phyloP scores from a whole-genome alignment of 2,329 filamentous ascomycete species.

The Cercospora sp. region DNA sequence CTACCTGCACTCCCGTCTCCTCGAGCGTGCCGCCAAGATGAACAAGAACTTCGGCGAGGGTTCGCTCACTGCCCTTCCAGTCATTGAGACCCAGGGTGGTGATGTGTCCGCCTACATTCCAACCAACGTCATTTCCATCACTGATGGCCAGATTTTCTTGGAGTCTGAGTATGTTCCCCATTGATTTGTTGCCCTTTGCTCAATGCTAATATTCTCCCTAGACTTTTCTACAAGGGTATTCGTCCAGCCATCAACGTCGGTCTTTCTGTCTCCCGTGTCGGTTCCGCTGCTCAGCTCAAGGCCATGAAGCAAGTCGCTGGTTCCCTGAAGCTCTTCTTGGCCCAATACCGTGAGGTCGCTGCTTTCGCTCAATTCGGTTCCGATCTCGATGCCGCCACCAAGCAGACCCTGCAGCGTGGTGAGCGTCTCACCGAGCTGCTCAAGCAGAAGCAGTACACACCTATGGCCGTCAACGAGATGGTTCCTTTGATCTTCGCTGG shows the following conservation, averaged over 20 bases:
- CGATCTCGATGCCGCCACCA: conserved; percentile 96
- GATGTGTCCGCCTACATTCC: conserved; percentile 99
- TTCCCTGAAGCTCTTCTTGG: conserved; percentile 99
- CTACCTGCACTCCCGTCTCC: conserved; percentile 98
- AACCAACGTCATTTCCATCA: conserved; percentile 99
- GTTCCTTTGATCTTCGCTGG: conserved; percentile 98
- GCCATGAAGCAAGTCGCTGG: conserved; percentile 99
- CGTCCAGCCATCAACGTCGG: conserved; percentile 99
- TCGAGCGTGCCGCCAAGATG: conserved; percentile 99
- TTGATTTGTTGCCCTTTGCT: too few relatives aligned
- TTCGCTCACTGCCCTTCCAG: conserved; percentile 92
- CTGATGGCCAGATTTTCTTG: conserved; percentile 99
- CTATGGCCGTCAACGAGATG: conserved; percentile 99
- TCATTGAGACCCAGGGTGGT: conserved; percentile 99
- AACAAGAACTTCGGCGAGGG: conserved; percentile 86
- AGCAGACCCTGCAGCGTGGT: conserved; percentile 97
- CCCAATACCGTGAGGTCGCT: conserved; percentile 99
- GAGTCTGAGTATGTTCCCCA: conserved; percentile 56
- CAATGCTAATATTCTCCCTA: background rate
- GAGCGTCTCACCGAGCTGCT: conserved; percentile 98
- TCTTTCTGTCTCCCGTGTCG: conserved; percentile 99
- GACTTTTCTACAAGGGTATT: conserved; percentile 99
- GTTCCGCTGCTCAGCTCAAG: conserved; percentile 98
- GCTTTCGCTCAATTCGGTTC: conserved; percentile 99
- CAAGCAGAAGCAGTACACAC: conserved; percentile 99